Percentiles rank a stretch among this genome's conserved stretches.
These are phyloP conservation scores for Rutstroemia sydowiana DNA, from an alignment of 2,329 filamentous ascomycete species.

Conservation along the genomic window DNA sequence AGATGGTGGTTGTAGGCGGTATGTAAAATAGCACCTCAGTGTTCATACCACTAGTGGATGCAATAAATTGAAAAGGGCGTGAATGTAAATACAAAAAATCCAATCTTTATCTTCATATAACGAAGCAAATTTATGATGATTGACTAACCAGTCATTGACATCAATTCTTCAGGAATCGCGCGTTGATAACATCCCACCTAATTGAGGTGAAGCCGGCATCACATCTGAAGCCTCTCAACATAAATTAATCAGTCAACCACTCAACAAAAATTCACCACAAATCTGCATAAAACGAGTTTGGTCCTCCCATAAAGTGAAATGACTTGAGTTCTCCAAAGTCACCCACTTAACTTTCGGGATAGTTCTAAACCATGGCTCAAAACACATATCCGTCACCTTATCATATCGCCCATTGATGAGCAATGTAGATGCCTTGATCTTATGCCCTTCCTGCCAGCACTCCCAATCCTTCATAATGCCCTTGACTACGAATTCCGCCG, in stretches of 20 bases:
- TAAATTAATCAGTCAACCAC: too few species aligned
- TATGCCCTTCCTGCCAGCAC: slow-evolving; percentile 29
- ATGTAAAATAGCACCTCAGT: too few species aligned
- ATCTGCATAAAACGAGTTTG: slow-evolving; percentile 31
- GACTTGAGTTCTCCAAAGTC: slow-evolving; percentile 22
- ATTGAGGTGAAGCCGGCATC: not conserved
- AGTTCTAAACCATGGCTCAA: slow-evolving; percentile 31
- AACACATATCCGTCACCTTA: slow-evolving; percentile 26
- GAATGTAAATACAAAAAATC: too few species aligned
- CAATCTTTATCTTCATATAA: too few species aligned
- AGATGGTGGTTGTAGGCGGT: not conserved
- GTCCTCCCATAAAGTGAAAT: slow-evolving; percentile 33
- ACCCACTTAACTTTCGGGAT: slow-evolving; percentile 37
- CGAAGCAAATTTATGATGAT: too few species aligned
- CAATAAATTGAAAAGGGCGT: too few species aligned
- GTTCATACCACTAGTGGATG: too few species aligned
- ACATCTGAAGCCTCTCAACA: not conserved
- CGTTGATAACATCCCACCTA: too few species aligned
- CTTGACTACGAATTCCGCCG: too few species aligned
- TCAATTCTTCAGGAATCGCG: too few species aligned
- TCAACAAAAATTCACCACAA: slow-evolving; percentile 28
- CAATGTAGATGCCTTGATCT: slow-evolving; percentile 34
- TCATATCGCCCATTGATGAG: slow-evolving; percentile 38
- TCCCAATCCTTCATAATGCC: slow-evolving; percentile 36
- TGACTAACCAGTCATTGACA: too few species aligned